Evolutionary conservation across 2,329 filamentous ascomycete genomes (phyloP), one percentile per base, ranked within the genome.

Genomic region (Cryphonectria naterciae): DNA sequence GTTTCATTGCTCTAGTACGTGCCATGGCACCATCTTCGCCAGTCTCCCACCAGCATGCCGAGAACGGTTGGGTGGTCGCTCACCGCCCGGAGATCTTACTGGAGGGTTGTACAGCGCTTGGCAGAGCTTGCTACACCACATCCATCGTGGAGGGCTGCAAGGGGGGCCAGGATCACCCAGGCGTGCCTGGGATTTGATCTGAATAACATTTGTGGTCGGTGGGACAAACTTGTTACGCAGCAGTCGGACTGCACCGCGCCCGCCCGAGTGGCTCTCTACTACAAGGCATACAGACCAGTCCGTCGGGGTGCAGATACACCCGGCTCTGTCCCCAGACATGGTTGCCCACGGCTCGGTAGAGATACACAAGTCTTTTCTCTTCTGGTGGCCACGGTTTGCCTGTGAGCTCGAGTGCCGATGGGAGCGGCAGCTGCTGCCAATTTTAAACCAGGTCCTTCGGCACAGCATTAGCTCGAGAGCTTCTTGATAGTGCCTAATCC

Each of bases 231-330:
- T 11, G 63, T 70, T 63, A 54, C 64, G 64, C 68, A 62, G 22
- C 68, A 65, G 60, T 35, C n/a, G 35, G 56, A 32, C 52, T 67
- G 49, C 69, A 67, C 61, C 52, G 49, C 39, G 61, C 35, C 60
- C 56, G 22, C 65, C 35, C 35, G 68, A 65, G 32, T 65, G 49
- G 60, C 32, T 35, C 52, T 49, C 28, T 32, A 19, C 39, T 32
- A 28, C 17, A 49, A 22, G 10, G 19, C 17, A 49, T 56, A 39
- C 25, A 39, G n/a, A 52, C 54, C 66, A 68, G 22, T 28, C 56
- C 46, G 17, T 41, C 49, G 32, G 52, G 52, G 28, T 46, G 22
- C 43, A 65, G 22, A 22, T 28, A 52, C 61, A 2, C 37, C 37
- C 63, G 43, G 43, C 28, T 22, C 25, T 52, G 15, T 35, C 37